phyloP scores from a whole-genome alignment of 768 basidiomycete species.

The Kwoniella sp. region DNA sequence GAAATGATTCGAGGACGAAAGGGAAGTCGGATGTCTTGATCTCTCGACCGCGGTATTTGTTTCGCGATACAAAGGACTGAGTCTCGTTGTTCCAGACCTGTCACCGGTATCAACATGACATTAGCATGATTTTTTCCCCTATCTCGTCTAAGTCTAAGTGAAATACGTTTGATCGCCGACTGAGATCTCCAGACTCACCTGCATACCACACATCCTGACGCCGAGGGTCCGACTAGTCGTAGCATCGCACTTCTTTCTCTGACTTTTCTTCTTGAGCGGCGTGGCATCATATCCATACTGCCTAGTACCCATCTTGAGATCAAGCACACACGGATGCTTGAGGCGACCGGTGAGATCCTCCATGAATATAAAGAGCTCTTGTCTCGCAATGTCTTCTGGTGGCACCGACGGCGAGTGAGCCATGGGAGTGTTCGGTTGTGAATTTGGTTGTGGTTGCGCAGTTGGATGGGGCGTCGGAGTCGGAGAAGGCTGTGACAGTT shows the following conservation, averaged over 20 bases:
- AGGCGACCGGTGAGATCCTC: slow-evolving; percentile 93
- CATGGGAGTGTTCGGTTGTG: slow-evolving; percentile 4
- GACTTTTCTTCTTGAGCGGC: slow-evolving; percentile 90
- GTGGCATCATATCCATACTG: slow-evolving; percentile 98
- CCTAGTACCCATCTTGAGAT: slow-evolving; percentile 99
- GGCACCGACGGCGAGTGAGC: slow-evolving; percentile 21
- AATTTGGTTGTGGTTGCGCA: neutral
- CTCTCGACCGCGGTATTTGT: slow-evolving; percentile 95
- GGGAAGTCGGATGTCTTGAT: slow-evolving; percentile 83
- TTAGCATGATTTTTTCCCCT: neutral
- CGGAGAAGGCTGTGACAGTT: neutral
- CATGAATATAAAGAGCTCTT: slow-evolving; percentile 98
- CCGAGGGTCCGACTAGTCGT: slow-evolving; percentile 90
- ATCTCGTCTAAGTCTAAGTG: too few relatives aligned
- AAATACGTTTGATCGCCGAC: neutral
- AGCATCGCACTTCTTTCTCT: slow-evolving; percentile 95
- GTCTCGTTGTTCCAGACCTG: slow-evolving; percentile 91
- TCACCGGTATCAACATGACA: neutral
- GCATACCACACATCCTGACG: slow-evolving; percentile 96
- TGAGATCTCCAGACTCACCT: slow-evolving; percentile 64
- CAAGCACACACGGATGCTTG: slow-evolving; percentile 90
- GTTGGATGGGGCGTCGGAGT: neutral
- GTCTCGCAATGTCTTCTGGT: slow-evolving; percentile 65
- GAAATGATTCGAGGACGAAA: slow-evolving; percentile 75
- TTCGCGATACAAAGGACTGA: slow-evolving; percentile 83